Evolutionary conservation across 495 filamentous ascomycete species (phyloP).

Genomic region (Penicillium flavigenum): DNA sequence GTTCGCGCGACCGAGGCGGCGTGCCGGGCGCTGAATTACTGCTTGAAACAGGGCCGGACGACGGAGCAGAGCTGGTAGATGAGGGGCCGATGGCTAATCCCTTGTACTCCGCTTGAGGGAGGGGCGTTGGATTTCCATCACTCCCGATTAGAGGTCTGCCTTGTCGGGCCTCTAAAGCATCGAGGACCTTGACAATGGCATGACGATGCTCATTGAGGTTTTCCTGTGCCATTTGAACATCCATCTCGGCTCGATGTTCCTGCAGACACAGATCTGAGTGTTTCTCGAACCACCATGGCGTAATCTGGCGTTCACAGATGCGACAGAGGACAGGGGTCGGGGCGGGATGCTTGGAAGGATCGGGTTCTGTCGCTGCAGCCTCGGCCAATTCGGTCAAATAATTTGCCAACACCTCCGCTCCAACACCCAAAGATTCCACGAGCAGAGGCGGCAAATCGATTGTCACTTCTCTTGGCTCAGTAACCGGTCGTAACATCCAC

Average conservation of each 20-base stretch:
- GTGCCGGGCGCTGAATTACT: slow-evolving; percentile 70
- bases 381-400: slow-evolving; percentile 90
- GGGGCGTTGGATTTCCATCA: slow-evolving; percentile 49
- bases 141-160: slow-evolving; percentile 60
- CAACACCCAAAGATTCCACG: slow-evolving; percentile 90
- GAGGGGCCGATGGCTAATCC: slow-evolving; percentile 81
- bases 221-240: slow-evolving; percentile 93
- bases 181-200: slow-evolving; percentile 92
- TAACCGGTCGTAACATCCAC: slow-evolving; percentile 99
- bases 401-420: slow-evolving; percentile 90
- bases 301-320: slow-evolving; percentile 95
- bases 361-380: slow-evolving; percentile 81
- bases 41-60: slow-evolving; percentile 60
- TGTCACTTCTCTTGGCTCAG: slow-evolving; percentile 83
- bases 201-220: slow-evolving; percentile 90
- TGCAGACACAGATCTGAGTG: slow-evolving; percentile 95
- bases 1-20: slow-evolving; percentile 73
- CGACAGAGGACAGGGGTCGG: slow-evolving; percentile 89
- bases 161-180: slow-evolving; percentile 81
- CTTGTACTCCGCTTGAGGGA: slow-evolving; percentile 81
- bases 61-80: slow-evolving; percentile 46
- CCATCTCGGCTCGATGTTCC: slow-evolving; percentile 95
- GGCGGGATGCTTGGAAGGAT: slow-evolving; percentile 78
- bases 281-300: slow-evolving; percentile 99
- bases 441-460: slow-evolving; percentile 91